Evolutionary conservation across 352 stramenopile genomes (phyloP).

Genomic region (Globisporangium uncinulatum): DNA sequence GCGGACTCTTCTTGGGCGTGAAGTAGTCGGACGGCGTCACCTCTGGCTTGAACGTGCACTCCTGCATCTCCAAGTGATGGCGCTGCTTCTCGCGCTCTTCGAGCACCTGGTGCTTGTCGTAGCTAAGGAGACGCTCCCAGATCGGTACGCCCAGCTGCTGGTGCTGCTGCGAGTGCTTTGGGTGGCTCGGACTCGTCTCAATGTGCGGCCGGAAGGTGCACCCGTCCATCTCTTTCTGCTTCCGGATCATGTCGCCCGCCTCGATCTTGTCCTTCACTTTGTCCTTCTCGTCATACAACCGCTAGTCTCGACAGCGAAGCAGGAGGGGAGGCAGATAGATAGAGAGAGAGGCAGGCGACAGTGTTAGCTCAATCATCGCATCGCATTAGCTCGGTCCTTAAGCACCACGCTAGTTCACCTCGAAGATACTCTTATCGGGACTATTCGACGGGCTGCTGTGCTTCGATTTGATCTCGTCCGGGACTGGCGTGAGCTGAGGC

Average conservation of each 20-base stretch:
- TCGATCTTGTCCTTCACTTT: conserved; percentile 77
- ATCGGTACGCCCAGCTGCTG: conserved; percentile 36
- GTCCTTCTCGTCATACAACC: conserved; percentile 75
- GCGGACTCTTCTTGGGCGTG: conserved; percentile 29
- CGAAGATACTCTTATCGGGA: conserved; percentile 70
- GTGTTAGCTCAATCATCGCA: conserved; percentile 13
- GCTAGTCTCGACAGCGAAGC: conserved; percentile 26
- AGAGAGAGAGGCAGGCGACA: conserved; percentile 4
- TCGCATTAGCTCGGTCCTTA: conserved; percentile 7
- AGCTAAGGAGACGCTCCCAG: conserved; percentile 70
- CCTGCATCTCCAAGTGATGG: conserved; percentile 60
- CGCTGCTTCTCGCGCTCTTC: conserved; percentile 73
- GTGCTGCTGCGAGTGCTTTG: conserved; percentile 13
- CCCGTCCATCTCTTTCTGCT: conserved; percentile 72
- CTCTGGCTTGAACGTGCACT: conserved; percentile 81
- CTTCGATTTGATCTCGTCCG: conserved; percentile 58
- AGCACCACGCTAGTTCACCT: conserved; percentile 30
- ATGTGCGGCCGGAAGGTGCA: conserved; percentile 79
- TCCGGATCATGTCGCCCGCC: conserved; percentile 53
- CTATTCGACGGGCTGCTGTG: conserved; percentile 44
- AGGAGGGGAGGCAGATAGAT: background rate
- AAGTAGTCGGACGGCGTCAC: conserved; percentile 47
- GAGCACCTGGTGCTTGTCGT: conserved; percentile 75
- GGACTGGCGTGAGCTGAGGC: conserved; percentile 49
- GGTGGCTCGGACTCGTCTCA: conserved; percentile 22